Evolutionary conservation across 805 yeast genomes (phyloP), one percentile per base, ranked within the genome.

Genomic region (Henningerozyma blattae): DNA sequence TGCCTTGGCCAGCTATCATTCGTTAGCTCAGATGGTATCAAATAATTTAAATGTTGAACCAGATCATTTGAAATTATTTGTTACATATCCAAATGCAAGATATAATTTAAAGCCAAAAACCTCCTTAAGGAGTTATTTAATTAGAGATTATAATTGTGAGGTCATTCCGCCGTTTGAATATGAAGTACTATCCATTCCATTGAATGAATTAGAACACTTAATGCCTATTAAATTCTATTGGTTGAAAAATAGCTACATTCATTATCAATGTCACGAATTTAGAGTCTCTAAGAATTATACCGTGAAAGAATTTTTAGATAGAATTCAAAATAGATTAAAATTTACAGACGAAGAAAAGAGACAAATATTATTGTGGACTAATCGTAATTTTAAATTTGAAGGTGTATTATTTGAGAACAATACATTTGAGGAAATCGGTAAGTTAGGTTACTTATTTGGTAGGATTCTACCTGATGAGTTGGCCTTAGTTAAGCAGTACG

Each of bases 181-280:
- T 52, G 95, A 89, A 48, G 58, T 79, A 1, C 65, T 91, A 47
- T 80, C 75, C 30, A 75, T 86, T 29, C 74, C 87, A 2, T 61
- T 89, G 34, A 67, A 63, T 24, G 93, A 85, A 41, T 70, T 79
- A 46, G 98, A 91, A 55, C 75, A 70, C 41, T 70, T 84, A 75
- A 72, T 72, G 38, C 56, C 73, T 4, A 58, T 87, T 28, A 72
- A 67, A 34, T 63, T 89, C 15, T 66, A 67, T 34, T 85, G 93
- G 89, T 61, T 87, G 28, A 72, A 77, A 1, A 74, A 73, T 29
- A 82, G 83, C 9, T 68, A 83, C 30, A 65, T 81, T 31, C 80
- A 78, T 43, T 82, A 67, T 43, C 86, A 77, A 40, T 64, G 67
- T 31, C 70, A 67, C 45, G 93, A 81, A 27, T 67, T 86, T 34